These are phyloP conservation scores for Rugonectria rugulosa DNA, from an alignment of 2,329 filamentous ascomycete species.

Conservation along the genomic window DNA sequence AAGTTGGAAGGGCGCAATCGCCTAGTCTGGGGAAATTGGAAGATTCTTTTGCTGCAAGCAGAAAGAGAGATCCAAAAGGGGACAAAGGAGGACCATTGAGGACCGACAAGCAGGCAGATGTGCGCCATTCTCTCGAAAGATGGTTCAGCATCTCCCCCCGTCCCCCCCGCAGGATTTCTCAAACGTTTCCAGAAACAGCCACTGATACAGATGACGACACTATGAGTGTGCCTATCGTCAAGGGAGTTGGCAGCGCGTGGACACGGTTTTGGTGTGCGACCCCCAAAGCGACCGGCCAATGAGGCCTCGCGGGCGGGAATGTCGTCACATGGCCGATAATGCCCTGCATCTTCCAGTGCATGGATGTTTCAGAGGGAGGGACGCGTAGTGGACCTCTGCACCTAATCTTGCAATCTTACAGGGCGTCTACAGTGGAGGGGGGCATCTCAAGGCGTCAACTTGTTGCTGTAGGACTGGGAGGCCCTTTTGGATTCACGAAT, in stretches of 20 bases:
- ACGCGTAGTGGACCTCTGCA: not conserved
- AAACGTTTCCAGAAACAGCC: not conserved
- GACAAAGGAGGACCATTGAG: too few relatives aligned
- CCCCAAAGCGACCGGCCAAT: constrained; percentile 15
- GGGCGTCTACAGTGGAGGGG: not conserved
- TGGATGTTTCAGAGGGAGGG: constrained; percentile 1
- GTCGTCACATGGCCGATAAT: constrained; percentile 18
- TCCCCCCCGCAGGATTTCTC: not conserved
- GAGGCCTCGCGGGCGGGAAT: not conserved
- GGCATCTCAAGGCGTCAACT: not conserved
- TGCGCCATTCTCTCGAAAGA: not conserved
- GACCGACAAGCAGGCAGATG: not conserved
- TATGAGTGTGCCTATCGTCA: constrained; percentile 7
- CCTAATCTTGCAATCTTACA: not conserved
- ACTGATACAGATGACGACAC: constrained; percentile 17
- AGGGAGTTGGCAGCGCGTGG: constrained; percentile 13
- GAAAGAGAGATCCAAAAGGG: too few relatives aligned
- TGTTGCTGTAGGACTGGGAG: not conserved
- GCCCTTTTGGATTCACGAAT: not conserved
- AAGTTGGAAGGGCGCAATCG: not conserved
- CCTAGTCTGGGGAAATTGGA: too few relatives aligned
- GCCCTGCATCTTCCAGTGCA: constrained; percentile 14
- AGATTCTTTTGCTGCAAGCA: too few relatives aligned
- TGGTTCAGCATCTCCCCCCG: not conserved
- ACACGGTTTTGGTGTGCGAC: constrained; percentile 3